Conservation (phyloP, 129 eudicot species). For the Dittrichia graveolens region DNA sequence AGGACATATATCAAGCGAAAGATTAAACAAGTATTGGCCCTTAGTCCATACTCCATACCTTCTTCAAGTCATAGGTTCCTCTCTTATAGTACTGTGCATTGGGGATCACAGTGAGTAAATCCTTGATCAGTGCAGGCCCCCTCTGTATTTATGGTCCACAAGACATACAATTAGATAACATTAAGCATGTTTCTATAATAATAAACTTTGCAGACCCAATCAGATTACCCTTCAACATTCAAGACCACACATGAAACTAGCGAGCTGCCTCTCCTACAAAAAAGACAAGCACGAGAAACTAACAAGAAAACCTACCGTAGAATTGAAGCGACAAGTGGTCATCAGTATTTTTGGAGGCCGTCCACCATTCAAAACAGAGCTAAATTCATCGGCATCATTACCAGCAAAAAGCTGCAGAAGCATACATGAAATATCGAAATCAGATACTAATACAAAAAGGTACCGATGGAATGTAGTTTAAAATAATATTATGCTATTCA, state of each 20-base stretch:
- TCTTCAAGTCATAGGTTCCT: constrained; percentile 97
- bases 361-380: constrained; percentile 54
- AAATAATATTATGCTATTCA: background rate
- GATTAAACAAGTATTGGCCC: background rate
- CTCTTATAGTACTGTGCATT: constrained; percentile 80
- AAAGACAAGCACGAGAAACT: background rate
- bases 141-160: constrained; percentile 46
- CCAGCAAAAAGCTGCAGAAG: constrained; percentile 78
- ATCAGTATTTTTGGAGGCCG: constrained; percentile 68
- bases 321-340: constrained; percentile 86
- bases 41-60: constrained; percentile 38
- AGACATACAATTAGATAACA: constrained; percentile 10
- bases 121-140: constrained; percentile 87
- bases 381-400: constrained; percentile 86
- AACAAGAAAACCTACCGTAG: constrained; percentile 57
- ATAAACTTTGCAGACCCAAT: background rate
- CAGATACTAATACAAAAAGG: background rate
- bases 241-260: constrained; percentile 4
- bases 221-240: background rate
- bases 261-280: constrained; percentile 9
- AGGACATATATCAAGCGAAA: background rate
- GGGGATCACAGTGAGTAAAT: constrained; percentile 73
- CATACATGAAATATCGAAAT: constrained; percentile 5
- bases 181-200: background rate
- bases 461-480: background rate